phyloP scores from a whole-genome alignment of 2,329 filamentous ascomycete species.

The Zymoseptoria tritici region DNA sequence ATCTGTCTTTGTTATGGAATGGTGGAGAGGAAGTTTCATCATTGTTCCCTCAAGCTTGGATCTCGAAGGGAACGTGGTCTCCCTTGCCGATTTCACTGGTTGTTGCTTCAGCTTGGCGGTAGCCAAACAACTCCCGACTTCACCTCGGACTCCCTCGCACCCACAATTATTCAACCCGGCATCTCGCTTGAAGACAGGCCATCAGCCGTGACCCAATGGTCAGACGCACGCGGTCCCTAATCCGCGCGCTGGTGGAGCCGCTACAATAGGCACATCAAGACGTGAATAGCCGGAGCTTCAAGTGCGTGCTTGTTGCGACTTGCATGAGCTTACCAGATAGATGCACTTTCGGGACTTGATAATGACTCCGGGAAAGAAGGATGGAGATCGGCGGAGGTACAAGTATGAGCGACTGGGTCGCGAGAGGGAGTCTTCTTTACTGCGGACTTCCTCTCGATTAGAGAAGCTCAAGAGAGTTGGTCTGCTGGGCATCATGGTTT shows the following conservation, averaged over 20 bases:
- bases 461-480: not conserved
- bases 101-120: not conserved
- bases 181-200: not conserved
- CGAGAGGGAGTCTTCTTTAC: not conserved
- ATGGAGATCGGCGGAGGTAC: not conserved
- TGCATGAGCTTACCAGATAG: not conserved
- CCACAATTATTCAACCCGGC: not conserved
- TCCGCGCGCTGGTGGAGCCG: too few species aligned
- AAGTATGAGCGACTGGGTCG: conserved; percentile 4
- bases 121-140: not conserved
- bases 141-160: not conserved
- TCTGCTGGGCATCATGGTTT: not conserved
- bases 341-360: not conserved
- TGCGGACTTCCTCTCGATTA: not conserved
- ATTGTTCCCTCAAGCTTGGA: not conserved
- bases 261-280: not conserved
- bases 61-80: not conserved
- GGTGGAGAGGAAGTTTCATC: not conserved
- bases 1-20: too few species aligned
- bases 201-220: not conserved
- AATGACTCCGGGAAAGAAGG: not conserved
- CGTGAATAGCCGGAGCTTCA: not conserved
- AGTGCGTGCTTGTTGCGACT: not conserved
- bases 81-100: not conserved
- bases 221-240: not conserved